Base-by-base conservation (phyloP, 345 rosid genomes). In the Brassica cretica region DNA sequence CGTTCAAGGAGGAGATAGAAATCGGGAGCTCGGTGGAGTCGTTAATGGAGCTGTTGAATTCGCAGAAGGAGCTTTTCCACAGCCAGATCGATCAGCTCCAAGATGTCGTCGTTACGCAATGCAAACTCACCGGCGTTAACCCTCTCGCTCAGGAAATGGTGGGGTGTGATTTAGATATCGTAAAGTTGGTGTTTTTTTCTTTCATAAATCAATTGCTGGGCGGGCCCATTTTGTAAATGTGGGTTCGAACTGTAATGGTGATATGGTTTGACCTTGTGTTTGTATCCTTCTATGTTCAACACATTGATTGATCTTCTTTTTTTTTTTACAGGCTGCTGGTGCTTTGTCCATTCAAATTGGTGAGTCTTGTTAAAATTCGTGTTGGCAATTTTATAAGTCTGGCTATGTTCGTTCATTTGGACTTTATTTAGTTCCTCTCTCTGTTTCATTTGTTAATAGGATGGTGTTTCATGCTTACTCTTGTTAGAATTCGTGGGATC, bases 101-200 rank as follows among this genome's bases (percentile, higher is more conserved):
- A 75, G 78, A 83, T 71, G 86, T 96, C 27, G 91, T 96, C 51
- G 88, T 93, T 74, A 84, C 85, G 39, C 99, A 95, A 78, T 95
- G 99, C 92, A 85, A 85, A 66, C 96, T 95, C 75, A 95, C 98
- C 51, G 98, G 99, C 66, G 99, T 85, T 84, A 96, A 96, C 74
- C 99, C 98, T 70, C 98, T 96, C 70, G 89, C 99, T 30, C 98
- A 96, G 81, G 97, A 96, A 75, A 96, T 91, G 99, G 99, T 93
- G 77, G 39, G 89, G 18, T 73, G 60, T 27, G 19, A 10, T 41
- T 3, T 35, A 16, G 29, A 5, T 25, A 8, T 68, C 35, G 58
- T 39, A 21, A 33, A 70, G 15, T 35, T 65, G 15, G 29, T 30
- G 5, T 21, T 67, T 16, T 67, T 51, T 35, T 15, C 7, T 2